A percentile compares a stretch with the other conserved stretches of the same genome.
These are phyloP conservation scores for Caryocar brasiliense DNA, from an alignment of 441 rosid species.

Conservation along the genomic window DNA sequence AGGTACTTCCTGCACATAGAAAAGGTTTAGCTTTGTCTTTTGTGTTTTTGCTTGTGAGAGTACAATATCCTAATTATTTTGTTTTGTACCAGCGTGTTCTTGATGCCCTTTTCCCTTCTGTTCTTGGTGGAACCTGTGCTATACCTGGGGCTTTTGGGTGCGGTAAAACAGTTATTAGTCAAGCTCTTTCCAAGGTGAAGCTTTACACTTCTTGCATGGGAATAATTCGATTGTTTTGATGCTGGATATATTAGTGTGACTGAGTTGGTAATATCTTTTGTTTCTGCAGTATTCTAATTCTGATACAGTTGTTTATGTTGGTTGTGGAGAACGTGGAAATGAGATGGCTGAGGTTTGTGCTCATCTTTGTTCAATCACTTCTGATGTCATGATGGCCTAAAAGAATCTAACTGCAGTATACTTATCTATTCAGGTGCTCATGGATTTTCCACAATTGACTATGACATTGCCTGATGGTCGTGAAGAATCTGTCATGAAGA, in stretches of 20 bases:
- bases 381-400: not conserved
- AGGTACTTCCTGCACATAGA: slow-evolving; percentile 36
- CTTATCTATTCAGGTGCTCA: slow-evolving; percentile 62
- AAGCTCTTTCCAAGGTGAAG: slow-evolving; percentile 95
- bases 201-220: slow-evolving; percentile 5
- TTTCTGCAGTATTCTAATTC: slow-evolving; percentile 88
- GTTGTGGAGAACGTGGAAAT: slow-evolving; percentile 98
- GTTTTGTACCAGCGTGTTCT: slow-evolving; percentile 74
- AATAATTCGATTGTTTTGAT: not conserved
- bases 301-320: slow-evolving; percentile 94
- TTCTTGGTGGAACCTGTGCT: slow-evolving; percentile 99
- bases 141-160: slow-evolving; percentile 99
- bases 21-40: not conserved
- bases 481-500: slow-evolving; percentile 99
- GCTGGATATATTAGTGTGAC: not conserved
- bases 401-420: not conserved
- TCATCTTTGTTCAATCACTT: slow-evolving; percentile 10
- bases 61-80: slow-evolving; percentile 13
- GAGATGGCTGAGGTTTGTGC: slow-evolving; percentile 98
- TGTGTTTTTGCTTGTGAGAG: not conserved
- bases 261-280: slow-evolving; percentile 4
- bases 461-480: slow-evolving; percentile 99
- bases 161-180: slow-evolving; percentile 99
- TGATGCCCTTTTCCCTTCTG: slow-evolving; percentile 99
- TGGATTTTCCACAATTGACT: slow-evolving; percentile 99